Percentiles rank a stretch among this genome's conserved stretches.
These are phyloP conservation scores for Yarrowia keelungensis DNA, from an alignment of 805 yeast genomes.

Conservation along the genomic window DNA sequence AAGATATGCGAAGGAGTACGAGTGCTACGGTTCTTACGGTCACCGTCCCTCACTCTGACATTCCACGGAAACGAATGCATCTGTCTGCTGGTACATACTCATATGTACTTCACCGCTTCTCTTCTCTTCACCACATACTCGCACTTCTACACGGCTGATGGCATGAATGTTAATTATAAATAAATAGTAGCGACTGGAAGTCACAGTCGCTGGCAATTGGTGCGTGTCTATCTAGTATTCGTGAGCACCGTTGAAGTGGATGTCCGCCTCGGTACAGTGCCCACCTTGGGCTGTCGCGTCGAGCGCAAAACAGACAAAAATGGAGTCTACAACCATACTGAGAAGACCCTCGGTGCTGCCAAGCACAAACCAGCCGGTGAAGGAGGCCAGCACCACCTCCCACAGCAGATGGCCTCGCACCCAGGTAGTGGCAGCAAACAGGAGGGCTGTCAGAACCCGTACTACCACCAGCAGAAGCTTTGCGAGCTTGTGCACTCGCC, in stretches of 20 bases:
- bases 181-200: conserved; percentile 12
- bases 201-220: background rate
- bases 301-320: conserved; percentile 51
- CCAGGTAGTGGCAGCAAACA: conserved; percentile 53
- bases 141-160: background rate
- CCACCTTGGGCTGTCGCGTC: conserved; percentile 46
- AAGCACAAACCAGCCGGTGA: conserved; percentile 54
- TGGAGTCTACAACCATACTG: conserved; percentile 50
- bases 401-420: conserved; percentile 49
- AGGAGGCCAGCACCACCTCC: conserved; percentile 52
- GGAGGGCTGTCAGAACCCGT: conserved; percentile 50
- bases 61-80: no score
- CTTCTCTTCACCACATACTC: no score
- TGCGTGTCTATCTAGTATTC: conserved; percentile 8
- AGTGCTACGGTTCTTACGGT: no score
- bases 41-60: no score
- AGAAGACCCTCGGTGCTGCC: conserved; percentile 55
- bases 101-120: no score
- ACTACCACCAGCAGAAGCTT: conserved; percentile 51
- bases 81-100: no score
- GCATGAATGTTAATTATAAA: conserved; percentile 19
- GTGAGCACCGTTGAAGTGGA: conserved; percentile 39
- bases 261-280: conserved; percentile 48
- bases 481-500: conserved; percentile 51
- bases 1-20: background rate